phyloP scores from a whole-genome alignment of 2,329 filamentous ascomycete species.

The Hirsutella thompsonii region DNA sequence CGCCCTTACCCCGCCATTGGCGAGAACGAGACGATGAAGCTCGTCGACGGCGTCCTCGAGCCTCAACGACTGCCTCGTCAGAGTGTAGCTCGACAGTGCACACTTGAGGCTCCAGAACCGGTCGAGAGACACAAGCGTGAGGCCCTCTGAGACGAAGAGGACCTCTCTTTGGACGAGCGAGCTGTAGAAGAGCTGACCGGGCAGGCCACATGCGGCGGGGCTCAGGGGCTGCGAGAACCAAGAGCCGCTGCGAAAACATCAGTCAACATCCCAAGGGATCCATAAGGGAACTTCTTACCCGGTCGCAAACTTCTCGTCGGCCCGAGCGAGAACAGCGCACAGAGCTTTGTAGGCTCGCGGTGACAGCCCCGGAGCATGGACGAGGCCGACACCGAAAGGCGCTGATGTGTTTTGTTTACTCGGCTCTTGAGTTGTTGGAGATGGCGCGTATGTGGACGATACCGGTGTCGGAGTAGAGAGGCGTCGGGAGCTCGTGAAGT shows the following conservation, averaged over 20 bases:
- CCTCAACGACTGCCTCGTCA: constrained; percentile 26
- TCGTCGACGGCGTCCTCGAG: constrained; percentile 52
- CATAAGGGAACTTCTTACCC: constrained; percentile 16
- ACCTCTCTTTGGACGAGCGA: constrained; percentile 48
- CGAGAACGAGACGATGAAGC: constrained; percentile 44
- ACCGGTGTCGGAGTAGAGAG: constrained; percentile 26
- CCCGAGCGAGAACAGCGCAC: constrained; percentile 34
- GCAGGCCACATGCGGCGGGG: constrained; percentile 30
- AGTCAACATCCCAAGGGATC: not conserved
- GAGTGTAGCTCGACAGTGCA: constrained; percentile 43
- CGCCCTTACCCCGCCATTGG: constrained; percentile 35
- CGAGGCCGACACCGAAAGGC: constrained; percentile 35
- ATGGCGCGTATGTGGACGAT: constrained; percentile 32
- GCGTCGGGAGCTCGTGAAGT: constrained; percentile 8
- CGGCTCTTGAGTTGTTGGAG: constrained; percentile 25
- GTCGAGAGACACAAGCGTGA: constrained; percentile 48
- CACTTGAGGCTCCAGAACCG: constrained; percentile 52
- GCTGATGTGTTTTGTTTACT: constrained; percentile 22
- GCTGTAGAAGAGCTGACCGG: constrained; percentile 37
- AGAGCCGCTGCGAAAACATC: constrained; percentile 8
- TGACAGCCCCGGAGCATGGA: constrained; percentile 33
- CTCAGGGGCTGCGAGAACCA: constrained; percentile 31
- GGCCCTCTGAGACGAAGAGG: constrained; percentile 45
- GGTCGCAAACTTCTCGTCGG: constrained; percentile 31
- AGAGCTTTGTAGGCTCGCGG: constrained; percentile 34